Evolutionary conservation across 306 rosid species (phyloP).

Genomic region (Mimosa bimucronata): DNA sequence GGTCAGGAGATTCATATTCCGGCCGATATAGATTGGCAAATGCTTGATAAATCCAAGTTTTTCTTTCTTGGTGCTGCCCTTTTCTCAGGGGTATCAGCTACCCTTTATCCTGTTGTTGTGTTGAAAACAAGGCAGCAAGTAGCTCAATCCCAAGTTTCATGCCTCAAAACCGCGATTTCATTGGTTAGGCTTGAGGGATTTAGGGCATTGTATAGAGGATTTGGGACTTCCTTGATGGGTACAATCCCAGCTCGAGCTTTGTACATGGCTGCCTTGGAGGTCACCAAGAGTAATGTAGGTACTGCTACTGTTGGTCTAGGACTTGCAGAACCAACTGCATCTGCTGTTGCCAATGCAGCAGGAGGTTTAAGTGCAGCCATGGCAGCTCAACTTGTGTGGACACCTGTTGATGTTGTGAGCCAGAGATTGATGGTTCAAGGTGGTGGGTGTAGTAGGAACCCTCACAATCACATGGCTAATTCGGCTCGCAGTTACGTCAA

Average conservation of each 20-base stretch:
- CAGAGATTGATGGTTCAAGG: slow-evolving; percentile 83
- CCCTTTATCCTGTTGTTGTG: slow-evolving; percentile 78
- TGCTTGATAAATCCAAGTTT: slow-evolving; percentile 80
- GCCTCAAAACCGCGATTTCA: slow-evolving; percentile 61
- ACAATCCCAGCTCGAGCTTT: slow-evolving; percentile 86
- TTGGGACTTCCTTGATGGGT: slow-evolving; percentile 88
- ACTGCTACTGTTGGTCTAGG: slow-evolving; percentile 68
- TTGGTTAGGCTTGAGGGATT: slow-evolving; percentile 74
- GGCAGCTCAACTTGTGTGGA: slow-evolving; percentile 93
- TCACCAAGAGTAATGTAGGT: slow-evolving; percentile 85
- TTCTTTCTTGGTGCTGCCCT: slow-evolving; percentile 87
- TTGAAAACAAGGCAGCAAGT: slow-evolving; percentile 88
- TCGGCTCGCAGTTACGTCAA: slow-evolving; percentile 51
- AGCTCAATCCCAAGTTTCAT: slow-evolving; percentile 68
- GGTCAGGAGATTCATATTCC: slow-evolving; percentile 69
- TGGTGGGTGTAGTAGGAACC: background rate
- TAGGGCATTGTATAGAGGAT: slow-evolving; percentile 79
- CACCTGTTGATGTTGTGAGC: slow-evolving; percentile 83
- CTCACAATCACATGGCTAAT: slow-evolving; percentile 46
- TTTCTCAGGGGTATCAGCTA: slow-evolving; percentile 83
- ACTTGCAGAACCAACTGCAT: slow-evolving; percentile 68
- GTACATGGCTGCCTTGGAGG: slow-evolving; percentile 83
- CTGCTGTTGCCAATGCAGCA: slow-evolving; percentile 72
- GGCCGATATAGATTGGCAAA: slow-evolving; percentile 89
- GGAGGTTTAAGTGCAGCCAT: slow-evolving; percentile 80